Conservation (phyloP, 495 filamentous ascomycete genomes). For the Xylaria grammica region DNA sequence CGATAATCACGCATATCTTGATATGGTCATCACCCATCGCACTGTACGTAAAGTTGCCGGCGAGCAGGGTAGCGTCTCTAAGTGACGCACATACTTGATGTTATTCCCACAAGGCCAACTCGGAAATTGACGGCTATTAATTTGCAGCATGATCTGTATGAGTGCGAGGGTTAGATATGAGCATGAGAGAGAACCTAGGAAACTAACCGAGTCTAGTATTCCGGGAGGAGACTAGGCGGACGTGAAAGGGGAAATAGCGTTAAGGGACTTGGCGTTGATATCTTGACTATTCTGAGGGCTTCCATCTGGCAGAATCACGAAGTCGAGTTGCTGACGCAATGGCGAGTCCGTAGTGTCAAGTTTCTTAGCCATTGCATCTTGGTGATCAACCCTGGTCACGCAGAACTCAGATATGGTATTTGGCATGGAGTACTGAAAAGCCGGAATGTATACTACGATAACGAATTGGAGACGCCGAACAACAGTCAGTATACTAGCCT, state of each 20-base stretch:
- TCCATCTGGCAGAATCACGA: slow-evolving; percentile 4
- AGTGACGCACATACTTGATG: neutral
- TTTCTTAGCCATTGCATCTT: neutral
- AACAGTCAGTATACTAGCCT: slow-evolving; percentile 18
- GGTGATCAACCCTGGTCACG: neutral
- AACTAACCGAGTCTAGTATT: neutral
- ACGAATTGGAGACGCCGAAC: slow-evolving; percentile 28
- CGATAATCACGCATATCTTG: neutral
- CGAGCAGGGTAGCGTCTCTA: neutral
- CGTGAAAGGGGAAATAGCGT: neutral
- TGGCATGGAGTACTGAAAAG: neutral
- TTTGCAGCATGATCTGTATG: neutral
- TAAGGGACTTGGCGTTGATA: neutral
- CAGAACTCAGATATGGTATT: neutral
- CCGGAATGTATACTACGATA: neutral
- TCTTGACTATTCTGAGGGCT: slow-evolving; percentile 2
- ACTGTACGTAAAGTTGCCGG: neutral
- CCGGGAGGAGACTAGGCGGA: neutral
- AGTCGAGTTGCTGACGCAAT: slow-evolving; percentile 12
- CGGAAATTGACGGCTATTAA: neutral
- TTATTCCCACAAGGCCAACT: neutral
- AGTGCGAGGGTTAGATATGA: neutral
- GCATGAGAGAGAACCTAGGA: neutral
- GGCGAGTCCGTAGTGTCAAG: neutral
- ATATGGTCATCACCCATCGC: neutral